Percentiles rank a stretch among this genome's conserved stretches.
phyloP scores from a whole-genome alignment of 306 rosid genomes.

The Fagus sylvatica region DNA sequence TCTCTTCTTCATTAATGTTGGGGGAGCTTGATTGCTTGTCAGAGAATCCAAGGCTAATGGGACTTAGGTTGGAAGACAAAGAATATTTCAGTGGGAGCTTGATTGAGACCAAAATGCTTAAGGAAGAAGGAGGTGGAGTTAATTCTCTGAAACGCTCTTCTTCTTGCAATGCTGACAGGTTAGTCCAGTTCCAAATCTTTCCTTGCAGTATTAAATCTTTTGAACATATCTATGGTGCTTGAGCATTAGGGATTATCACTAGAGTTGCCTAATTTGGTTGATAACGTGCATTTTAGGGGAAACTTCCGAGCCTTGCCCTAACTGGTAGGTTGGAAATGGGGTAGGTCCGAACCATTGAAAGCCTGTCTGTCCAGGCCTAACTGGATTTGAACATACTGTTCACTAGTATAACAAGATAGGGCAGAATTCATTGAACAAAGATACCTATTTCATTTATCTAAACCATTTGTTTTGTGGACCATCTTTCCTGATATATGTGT shows the following conservation, averaged over 20 bases:
- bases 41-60: constrained; percentile 65
- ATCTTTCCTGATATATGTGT: neutral
- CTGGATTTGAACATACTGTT: neutral
- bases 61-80: constrained; percentile 72
- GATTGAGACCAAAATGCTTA: constrained; percentile 61
- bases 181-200: constrained; percentile 30
- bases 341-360: neutral
- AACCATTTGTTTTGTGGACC: neutral
- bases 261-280: neutral
- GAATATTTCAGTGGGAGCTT: constrained; percentile 90
- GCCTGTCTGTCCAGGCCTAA: neutral
- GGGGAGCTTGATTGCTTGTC: constrained; percentile 69
- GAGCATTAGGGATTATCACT: neutral
- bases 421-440: neutral
- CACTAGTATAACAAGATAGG: neutral
- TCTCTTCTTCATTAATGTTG: constrained; percentile 62
- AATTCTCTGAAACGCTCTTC: constrained; percentile 71
- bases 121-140: constrained; percentile 48
- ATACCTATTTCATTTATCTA: neutral
- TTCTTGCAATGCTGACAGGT: constrained; percentile 85
- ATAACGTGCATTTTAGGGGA: neutral
- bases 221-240: neutral
- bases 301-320: neutral
- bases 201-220: constrained; percentile 3
- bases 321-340: neutral